Percentiles rank a stretch among this genome's conserved stretches.
Conservation (phyloP, 768 basidiomycete genomes). For the Sarcomyxa edulis region DNA sequence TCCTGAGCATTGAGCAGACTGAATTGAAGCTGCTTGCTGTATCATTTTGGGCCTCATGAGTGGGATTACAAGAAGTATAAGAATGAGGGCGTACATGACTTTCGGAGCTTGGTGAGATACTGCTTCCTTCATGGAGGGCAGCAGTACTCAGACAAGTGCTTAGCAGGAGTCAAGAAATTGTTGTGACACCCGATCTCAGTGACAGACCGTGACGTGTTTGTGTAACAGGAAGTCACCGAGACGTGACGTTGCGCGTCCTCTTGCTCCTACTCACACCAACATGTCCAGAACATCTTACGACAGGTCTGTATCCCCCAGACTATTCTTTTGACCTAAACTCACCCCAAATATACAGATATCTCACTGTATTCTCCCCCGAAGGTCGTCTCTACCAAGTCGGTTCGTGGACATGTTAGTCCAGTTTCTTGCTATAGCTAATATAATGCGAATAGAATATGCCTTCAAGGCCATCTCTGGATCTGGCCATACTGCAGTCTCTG, state of each 20-base stretch:
- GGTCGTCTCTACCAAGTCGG: constrained; percentile 99
- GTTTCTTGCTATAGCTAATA: too few relatives aligned
- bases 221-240: constrained; percentile 30
- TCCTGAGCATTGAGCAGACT: constrained; percentile 91
- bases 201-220: background rate
- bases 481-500: constrained; percentile 89
- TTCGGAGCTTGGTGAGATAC: constrained; percentile 78
- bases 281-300: constrained; percentile 97
- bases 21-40: constrained; percentile 94
- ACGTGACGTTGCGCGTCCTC: constrained; percentile 57
- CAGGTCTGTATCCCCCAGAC: constrained; percentile 42
- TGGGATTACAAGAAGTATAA: background rate
- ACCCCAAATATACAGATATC: constrained; percentile 51
- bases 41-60: constrained; percentile 9
- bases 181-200: background rate
- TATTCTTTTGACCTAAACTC: constrained; percentile 1
- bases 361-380: constrained; percentile 97
- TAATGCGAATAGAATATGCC: constrained; percentile 76
- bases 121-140: constrained; percentile 88
- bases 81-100: constrained; percentile 56
- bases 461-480: constrained; percentile 99
- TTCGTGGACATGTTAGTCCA: constrained; percentile 40
- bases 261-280: constrained; percentile 24
- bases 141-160: constrained; percentile 7
- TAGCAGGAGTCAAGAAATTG: background rate